These are phyloP conservation scores for Nicotiana attenuata DNA, from an alignment of 257 asterid genomes.

Conservation along the genomic window DNA sequence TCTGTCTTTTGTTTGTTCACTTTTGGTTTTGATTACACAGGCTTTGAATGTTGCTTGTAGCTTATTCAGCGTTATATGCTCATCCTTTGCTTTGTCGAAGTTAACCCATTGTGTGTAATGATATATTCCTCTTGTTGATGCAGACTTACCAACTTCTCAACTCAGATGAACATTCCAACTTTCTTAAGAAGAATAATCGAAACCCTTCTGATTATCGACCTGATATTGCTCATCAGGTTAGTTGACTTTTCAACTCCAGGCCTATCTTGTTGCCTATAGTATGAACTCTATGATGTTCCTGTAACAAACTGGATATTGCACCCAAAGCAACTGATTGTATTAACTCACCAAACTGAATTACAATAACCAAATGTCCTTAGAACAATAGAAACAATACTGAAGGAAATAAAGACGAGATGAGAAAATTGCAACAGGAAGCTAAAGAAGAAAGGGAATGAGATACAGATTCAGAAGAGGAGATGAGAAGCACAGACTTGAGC, in stretches of 20 bases:
- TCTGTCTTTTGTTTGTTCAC: constrained; percentile 14
- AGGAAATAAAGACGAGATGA: no score
- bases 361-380: no score
- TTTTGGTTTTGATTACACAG: background rate
- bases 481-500: no score
- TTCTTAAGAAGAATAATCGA: constrained; percentile 41
- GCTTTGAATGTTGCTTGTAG: no score
- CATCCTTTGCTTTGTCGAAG: background rate
- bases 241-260: background rate
- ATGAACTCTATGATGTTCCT: background rate
- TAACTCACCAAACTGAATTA: no score
- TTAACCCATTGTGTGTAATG: background rate
- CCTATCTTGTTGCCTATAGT: background rate
- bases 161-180: constrained; percentile 75
- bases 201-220: constrained; percentile 84
- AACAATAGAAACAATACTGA: no score
- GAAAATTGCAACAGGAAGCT: no score
- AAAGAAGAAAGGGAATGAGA: no score
- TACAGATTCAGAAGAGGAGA: no score
- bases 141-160: constrained; percentile 80
- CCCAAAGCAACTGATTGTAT: no score
- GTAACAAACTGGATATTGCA: no score
- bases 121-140: background rate
- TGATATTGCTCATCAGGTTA: constrained; percentile 84
- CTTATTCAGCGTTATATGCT: no score